Conservation (phyloP, 148 eudicot genomes). For the Persicaria maculosa region DNA sequence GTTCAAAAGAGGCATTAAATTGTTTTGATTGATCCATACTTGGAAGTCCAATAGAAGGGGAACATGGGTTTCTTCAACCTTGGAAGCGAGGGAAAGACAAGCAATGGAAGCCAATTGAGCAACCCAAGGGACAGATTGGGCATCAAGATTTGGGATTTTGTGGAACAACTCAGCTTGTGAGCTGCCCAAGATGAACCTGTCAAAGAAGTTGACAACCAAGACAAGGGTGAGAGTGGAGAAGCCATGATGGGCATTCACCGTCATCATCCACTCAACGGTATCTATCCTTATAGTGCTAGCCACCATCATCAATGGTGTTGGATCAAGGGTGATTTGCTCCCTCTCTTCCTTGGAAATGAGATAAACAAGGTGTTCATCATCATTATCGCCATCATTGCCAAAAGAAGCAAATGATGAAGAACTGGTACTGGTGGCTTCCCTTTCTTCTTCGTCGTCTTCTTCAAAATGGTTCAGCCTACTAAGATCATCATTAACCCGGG, state of each 20-base stretch:
- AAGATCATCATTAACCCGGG: neutral
- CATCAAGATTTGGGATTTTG: neutral
- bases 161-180: neutral
- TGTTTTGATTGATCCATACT: conserved; percentile 22
- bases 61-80: conserved; percentile 64
- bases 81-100: conserved; percentile 78
- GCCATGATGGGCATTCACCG: conserved; percentile 42
- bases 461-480: neutral
- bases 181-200: conserved; percentile 27
- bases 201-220: conserved; percentile 62
- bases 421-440: neutral
- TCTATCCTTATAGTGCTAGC: conserved; percentile 29
- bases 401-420: neutral
- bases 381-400: neutral
- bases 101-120: conserved; percentile 66
- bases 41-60: conserved; percentile 66
- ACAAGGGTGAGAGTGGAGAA: conserved; percentile 37
- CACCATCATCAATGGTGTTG: conserved; percentile 18
- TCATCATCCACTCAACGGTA: conserved; percentile 56
- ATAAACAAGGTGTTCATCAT: neutral
- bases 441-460: neutral
- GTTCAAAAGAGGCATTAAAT: neutral
- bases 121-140: conserved; percentile 44
- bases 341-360: conserved; percentile 8
- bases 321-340: neutral